Evolutionary conservation across 1,284 basidiomycete genomes (phyloP).

Genomic region (Bjerkandera adusta): DNA sequence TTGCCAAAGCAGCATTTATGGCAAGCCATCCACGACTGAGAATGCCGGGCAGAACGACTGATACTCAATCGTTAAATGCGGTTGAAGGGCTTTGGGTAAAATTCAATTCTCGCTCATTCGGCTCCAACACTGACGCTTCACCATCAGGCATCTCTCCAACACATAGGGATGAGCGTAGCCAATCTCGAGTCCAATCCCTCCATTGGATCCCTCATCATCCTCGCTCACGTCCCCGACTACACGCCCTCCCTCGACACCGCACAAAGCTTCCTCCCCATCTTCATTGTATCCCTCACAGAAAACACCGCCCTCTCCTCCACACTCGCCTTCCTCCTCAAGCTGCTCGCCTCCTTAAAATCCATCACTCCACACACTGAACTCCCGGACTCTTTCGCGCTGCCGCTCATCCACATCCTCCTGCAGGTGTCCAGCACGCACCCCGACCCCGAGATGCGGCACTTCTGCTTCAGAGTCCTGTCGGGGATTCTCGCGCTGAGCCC

Average conservation of each 20-base stretch:
- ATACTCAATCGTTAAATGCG: conserved; percentile 9
- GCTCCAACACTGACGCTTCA: neutral
- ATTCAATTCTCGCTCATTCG: neutral
- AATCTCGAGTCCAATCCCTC: conserved; percentile 23
- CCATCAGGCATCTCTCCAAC: conserved; percentile 21
- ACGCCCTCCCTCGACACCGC: conserved; percentile 25
- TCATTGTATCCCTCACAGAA: conserved; percentile 50
- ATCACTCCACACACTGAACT: conserved; percentile 27
- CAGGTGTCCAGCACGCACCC: conserved; percentile 58
- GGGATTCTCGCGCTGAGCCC: conserved; percentile 46
- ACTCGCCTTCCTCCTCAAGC: conserved; percentile 49
- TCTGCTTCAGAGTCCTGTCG: conserved; percentile 58
- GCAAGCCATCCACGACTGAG: conserved; percentile 48
- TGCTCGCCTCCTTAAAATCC: conserved; percentile 32
- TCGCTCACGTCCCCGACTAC: conserved; percentile 40
- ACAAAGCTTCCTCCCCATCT: conserved; percentile 38
- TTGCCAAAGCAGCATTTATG: conserved; percentile 50
- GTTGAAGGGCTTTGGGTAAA: conserved; percentile 16
- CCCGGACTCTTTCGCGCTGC: conserved; percentile 42
- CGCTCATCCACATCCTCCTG: conserved; percentile 49
- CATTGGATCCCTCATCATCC: conserved; percentile 42
- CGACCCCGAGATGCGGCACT: conserved; percentile 53
- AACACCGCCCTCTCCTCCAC: conserved; percentile 55
- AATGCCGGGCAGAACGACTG: conserved; percentile 32
- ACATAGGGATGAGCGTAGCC: conserved; percentile 19